Conservation (phyloP, 2,329 filamentous ascomycete genomes). For the Aspergillus quadrilineatus region DNA sequence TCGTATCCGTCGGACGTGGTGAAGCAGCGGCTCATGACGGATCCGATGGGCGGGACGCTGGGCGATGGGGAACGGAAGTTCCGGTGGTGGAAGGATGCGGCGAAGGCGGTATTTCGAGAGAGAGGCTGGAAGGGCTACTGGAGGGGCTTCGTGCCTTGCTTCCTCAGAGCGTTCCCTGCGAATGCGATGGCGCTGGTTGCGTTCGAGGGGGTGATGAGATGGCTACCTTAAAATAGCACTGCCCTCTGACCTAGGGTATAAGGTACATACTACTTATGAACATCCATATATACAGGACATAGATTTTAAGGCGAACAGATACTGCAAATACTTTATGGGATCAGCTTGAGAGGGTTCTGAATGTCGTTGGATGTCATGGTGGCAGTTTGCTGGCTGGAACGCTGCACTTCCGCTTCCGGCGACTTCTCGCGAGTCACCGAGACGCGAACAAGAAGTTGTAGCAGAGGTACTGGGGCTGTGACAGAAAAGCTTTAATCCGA, state of each 20-base stretch:
- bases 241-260: not conserved
- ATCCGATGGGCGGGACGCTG: slow-evolving; percentile 72
- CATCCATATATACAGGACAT: not conserved
- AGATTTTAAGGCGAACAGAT: slow-evolving; percentile 9
- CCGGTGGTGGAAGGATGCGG: slow-evolving; percentile 75
- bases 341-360: not conserved
- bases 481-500: not conserved
- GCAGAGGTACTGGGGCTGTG: not conserved
- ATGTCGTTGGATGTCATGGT: not conserved
- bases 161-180: slow-evolving; percentile 88
- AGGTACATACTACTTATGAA: not conserved
- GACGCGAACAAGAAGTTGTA: not conserved
- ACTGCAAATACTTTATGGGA: not conserved
- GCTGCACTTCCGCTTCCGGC: slow-evolving; percentile 13
- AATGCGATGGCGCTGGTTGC: slow-evolving; percentile 92
- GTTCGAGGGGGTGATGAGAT: slow-evolving; percentile 87
- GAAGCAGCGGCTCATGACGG: slow-evolving; percentile 97
- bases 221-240: slow-evolving; percentile 29
- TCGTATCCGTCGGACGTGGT: slow-evolving; percentile 91
- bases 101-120: slow-evolving; percentile 72
- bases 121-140: slow-evolving; percentile 79
- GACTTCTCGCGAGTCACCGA: not conserved
- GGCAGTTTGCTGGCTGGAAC: not conserved
- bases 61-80: slow-evolving; percentile 69
- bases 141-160: slow-evolving; percentile 91